Base-by-base conservation (phyloP, 345 rosid species). In the Tarenaya hassleriana region DNA sequence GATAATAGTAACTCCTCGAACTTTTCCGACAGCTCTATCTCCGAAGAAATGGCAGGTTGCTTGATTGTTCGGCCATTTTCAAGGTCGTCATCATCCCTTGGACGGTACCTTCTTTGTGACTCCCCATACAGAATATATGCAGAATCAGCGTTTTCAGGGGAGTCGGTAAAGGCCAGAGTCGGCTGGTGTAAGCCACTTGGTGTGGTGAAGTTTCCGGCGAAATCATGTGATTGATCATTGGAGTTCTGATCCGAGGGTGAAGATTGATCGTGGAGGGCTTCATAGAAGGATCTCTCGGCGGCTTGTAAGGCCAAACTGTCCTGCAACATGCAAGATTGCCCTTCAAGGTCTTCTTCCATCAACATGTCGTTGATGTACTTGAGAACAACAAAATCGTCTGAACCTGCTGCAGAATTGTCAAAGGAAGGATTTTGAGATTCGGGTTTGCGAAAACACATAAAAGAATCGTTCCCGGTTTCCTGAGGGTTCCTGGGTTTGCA, bases 221-320 rank as follows among this genome's bases (percentile, higher is more conserved):
- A 60, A 55, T 5, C 7, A 40, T 61, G 62, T 49, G 48, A 50
- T 14, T 66, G 49, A 21, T 53, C 46, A 0, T 10, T 14, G 0
- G 17, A 47, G 47, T 16, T 3, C n/a, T 44, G 62, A 46, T 34
- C 45, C 37, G 54, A 56, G 20, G 78, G 47, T 40, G 65, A 67
- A 10, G 74, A 75, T 16, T 67, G 69, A 61, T 80, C 79, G 11
- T 74, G 77, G 58, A 84, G 74, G 11, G 66, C 92, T 37, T 86
- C 85, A 44, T 69, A 80, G 20, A 87, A 75, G 32, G 91, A 80
- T 47, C 69, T 90, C 52, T 83, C 96, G 10, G 84, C 86, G 1
- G 88, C 91, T 70, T 90, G 97, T 55, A 90, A 78, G 14, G 96
- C 86, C 35, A 84, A 74, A 56, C 79, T 73, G 20, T 81, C 85